Conservation (phyloP, 345 rosid species). For the Populus simonii region DNA sequence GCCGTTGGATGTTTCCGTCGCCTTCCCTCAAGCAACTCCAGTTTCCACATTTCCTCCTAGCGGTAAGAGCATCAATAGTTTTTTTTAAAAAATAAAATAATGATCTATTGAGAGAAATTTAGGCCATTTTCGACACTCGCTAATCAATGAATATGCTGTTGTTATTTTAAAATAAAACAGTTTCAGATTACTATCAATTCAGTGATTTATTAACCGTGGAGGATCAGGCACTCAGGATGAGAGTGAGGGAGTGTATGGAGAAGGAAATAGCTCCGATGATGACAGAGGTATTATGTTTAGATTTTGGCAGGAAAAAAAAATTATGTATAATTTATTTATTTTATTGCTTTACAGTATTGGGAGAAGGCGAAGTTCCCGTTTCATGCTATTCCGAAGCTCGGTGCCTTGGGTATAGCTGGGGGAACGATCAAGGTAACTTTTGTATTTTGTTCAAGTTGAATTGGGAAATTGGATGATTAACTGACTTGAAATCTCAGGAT, state of each 20-base stretch:
- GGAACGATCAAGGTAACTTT: constrained; percentile 78
- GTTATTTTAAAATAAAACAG: constrained; percentile 34
- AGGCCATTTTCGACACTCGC: neutral
- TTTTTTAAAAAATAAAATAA: neutral
- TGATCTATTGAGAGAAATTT: neutral
- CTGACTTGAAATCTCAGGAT: constrained; percentile 50
- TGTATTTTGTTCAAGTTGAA: neutral
- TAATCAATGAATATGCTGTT: neutral
- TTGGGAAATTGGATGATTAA: constrained; percentile 19
- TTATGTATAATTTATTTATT: too few relatives aligned
- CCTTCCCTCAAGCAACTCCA: constrained; percentile 97
- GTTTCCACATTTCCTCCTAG: constrained; percentile 81
- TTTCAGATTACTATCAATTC: constrained; percentile 75
- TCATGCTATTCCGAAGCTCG: constrained; percentile 76
- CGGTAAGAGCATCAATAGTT: constrained; percentile 37
- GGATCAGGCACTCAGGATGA: constrained; percentile 59
- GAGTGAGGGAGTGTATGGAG: constrained; percentile 85
- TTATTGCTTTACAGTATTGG: constrained; percentile 57
- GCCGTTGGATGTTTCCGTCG: constrained; percentile 65
- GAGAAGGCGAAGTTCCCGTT: constrained; percentile 97
- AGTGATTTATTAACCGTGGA: constrained; percentile 75
- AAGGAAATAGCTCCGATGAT: constrained; percentile 88
- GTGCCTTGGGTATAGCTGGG: constrained; percentile 59
- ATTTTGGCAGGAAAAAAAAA: neutral
- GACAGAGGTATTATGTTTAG: constrained; percentile 52